Evolutionary conservation across 140 eudicot species (phyloP).

Genomic region (Bidens hawaiensis): DNA sequence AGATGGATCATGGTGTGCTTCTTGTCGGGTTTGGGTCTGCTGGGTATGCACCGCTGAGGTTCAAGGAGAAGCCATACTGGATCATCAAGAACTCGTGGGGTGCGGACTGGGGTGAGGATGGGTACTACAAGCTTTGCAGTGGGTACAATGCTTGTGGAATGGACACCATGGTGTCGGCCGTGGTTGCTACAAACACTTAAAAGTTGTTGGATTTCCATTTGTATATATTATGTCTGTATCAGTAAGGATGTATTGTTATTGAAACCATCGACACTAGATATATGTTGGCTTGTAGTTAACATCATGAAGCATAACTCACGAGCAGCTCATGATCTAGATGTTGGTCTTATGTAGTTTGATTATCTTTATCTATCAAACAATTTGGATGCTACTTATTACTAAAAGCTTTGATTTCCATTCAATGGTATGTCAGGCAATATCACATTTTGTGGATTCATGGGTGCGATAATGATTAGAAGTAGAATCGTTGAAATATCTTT

Average conservation of each 20-base stretch:
- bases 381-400: background rate
- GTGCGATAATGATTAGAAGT: too few species aligned
- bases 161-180: slow-evolving; percentile 88
- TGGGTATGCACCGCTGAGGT: slow-evolving; percentile 64
- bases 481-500: too few species aligned
- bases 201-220: slow-evolving; percentile 3
- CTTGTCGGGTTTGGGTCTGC: slow-evolving; percentile 82
- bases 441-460: too few species aligned
- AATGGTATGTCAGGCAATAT: too few species aligned
- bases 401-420: background rate
- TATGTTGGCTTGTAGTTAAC: too few species aligned
- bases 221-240: slow-evolving; percentile 24
- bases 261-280: too few species aligned
- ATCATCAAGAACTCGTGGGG: slow-evolving; percentile 98
- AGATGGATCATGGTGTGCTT: slow-evolving; percentile 78
- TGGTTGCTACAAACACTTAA: slow-evolving; percentile 42
- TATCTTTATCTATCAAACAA: slow-evolving; percentile 11
- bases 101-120: slow-evolving; percentile 81
- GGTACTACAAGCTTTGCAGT: slow-evolving; percentile 86
- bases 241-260: slow-evolving; percentile 5
- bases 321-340: slow-evolving; percentile 23
- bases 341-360: slow-evolving; percentile 16
- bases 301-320: slow-evolving; percentile 16
- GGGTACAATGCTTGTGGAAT: slow-evolving; percentile 77
- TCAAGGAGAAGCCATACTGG: slow-evolving; percentile 95